Conservation (phyloP, 495 filamentous ascomycete genomes). For the Xylaria acuta region DNA sequence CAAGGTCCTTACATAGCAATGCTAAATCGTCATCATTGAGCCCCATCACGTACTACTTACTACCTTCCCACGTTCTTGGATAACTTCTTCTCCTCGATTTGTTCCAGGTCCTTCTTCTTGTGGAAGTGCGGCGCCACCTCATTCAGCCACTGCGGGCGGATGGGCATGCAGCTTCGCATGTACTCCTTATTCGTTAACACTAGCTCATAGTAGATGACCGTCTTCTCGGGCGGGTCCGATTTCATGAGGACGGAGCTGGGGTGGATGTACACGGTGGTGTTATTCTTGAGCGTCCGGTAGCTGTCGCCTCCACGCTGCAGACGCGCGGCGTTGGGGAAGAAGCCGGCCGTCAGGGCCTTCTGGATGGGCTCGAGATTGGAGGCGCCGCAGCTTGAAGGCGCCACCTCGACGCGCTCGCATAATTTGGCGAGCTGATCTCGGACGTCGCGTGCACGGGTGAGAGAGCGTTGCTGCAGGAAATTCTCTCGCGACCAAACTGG, state of each 20-base stretch:
- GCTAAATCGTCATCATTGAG: background rate
- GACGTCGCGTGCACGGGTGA: conserved; percentile 88
- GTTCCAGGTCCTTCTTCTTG: conserved; percentile 91
- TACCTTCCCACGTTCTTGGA: conserved; percentile 44
- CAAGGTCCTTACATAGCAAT: background rate
- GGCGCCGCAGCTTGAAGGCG: conserved; percentile 69
- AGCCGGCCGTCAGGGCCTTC: conserved; percentile 88
- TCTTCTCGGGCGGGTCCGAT: conserved; percentile 76
- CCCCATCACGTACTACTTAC: conserved; percentile 21
- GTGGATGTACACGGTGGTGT: conserved; percentile 87
- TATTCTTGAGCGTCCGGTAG: conserved; percentile 95
- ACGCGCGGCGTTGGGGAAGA: conserved; percentile 93
- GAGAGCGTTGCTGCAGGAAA: conserved; percentile 86
- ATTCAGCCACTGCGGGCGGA: conserved; percentile 83
- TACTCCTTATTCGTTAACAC: conserved; percentile 95
- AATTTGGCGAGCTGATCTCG: conserved; percentile 94
- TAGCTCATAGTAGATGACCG: conserved; percentile 90
- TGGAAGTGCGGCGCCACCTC: conserved; percentile 96
- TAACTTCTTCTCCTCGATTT: conserved; percentile 79
- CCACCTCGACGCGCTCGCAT: conserved; percentile 88
- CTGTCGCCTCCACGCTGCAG: conserved; percentile 84
- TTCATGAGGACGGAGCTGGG: conserved; percentile 83
- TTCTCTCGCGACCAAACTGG: conserved; percentile 92
- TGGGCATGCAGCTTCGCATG: conserved; percentile 84
- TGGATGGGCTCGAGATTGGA: conserved; percentile 77